A percentile compares a stretch with the other conserved stretches of the same genome.
Conservation (phyloP, 2,329 filamentous ascomycete species). For the Coniella lustricola region DNA sequence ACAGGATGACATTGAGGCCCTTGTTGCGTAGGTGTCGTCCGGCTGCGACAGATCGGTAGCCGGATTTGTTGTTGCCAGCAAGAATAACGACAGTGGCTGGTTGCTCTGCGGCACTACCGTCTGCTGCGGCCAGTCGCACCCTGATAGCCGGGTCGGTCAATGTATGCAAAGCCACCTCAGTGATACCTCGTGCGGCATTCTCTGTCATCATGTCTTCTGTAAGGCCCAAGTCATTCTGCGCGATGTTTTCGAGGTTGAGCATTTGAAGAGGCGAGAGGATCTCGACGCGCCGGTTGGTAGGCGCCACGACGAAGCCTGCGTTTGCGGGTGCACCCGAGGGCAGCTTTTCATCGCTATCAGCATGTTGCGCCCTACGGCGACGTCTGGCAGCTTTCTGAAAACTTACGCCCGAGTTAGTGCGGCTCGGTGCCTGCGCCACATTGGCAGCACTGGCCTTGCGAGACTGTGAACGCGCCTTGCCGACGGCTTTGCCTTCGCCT, state of each 20-base stretch:
- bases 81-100: constrained; percentile 58
- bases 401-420: constrained; percentile 42
- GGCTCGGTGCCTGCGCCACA: constrained; percentile 35
- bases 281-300: constrained; percentile 52
- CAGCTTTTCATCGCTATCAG: constrained; percentile 32
- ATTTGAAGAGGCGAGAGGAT: constrained; percentile 72
- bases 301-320: constrained; percentile 45
- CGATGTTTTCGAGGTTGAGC: constrained; percentile 86
- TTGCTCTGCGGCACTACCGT: constrained; percentile 17
- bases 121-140: constrained; percentile 41
- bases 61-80: constrained; percentile 92
- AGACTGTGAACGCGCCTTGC: constrained; percentile 45
- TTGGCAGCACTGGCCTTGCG: constrained; percentile 44
- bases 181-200: constrained; percentile 82
- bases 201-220: constrained; percentile 88
- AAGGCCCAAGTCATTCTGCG: constrained; percentile 77
- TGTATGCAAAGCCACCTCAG: constrained; percentile 69
- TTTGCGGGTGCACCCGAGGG: constrained; percentile 19
- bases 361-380: constrained; percentile 23
- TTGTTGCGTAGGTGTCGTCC: constrained; percentile 82
- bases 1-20: constrained; percentile 72
- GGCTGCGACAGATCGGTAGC: constrained; percentile 75
- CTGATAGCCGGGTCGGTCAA: constrained; percentile 56
- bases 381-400: constrained; percentile 19
- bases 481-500: constrained; percentile 45